Base-by-base conservation (phyloP, 1,139 yeast species). In the Maudiozyma humilis region DNA sequence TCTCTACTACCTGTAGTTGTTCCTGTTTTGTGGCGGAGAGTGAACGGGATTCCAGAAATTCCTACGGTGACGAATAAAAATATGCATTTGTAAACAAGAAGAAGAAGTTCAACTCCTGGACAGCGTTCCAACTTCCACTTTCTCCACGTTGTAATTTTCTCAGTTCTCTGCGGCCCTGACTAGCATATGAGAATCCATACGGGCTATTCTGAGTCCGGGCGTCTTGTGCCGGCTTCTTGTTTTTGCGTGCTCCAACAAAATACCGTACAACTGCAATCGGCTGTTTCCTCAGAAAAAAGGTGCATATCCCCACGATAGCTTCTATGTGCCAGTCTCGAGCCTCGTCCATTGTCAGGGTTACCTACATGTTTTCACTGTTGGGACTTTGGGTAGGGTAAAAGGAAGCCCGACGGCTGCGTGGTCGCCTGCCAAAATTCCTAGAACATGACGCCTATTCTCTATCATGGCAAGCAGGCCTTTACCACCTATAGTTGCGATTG, bases 51-150 rank as follows among this genome's bases (percentile, higher is more conserved):
- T 23, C 27, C 27, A 6, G n/a, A 23, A 6, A 23, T 23, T 23
- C 10, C 27, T 23, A 6, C 10, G 8, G 8, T 23, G 27, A 10
- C 27, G 8, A 23, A 6, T 23, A 6, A 23, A n/a, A 23, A 6
- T 23, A 23, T 23, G 10, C 27, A 23, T 6, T 10, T 23, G 10
- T 23, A 23, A 23, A 35, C 27, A n/a, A 35, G 38, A 35, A 35
- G 16, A 35, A 19, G 38, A 35, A 35, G 38, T 35, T 35, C 38
- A 18, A 16, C 14, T 35, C 27, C 27, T 20, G 27, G 15, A n/a
- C 14, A 13, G 38, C 14, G 16, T 15, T 30, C 30, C 38, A 18
- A 35, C 38, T 35, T 35, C 38, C 38, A 20, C 18, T 35, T 20
- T 29, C 15, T 20, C 31, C 23, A 20, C 16, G 5, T 13, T 35